Conservation (phyloP, 1,284 basidiomycete species). For the Ustilago hordei region DNA sequence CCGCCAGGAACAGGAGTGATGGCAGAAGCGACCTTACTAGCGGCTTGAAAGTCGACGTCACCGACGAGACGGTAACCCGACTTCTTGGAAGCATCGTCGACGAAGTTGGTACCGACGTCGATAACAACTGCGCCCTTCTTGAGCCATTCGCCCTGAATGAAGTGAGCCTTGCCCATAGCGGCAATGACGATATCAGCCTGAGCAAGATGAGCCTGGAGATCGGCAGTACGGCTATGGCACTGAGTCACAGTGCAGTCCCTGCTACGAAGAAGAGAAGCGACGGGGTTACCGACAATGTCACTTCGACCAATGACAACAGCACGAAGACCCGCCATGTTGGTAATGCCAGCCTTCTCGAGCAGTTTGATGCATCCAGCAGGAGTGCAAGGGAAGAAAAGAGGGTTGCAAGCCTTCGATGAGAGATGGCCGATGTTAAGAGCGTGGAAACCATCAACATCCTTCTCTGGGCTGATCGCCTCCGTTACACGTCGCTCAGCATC, state of each 20-base stretch:
- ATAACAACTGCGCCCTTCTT: slow-evolving; percentile 82
- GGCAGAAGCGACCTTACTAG: slow-evolving; percentile 80
- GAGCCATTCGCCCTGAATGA: slow-evolving; percentile 92
- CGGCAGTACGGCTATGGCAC: slow-evolving; percentile 89
- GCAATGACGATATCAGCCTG: slow-evolving; percentile 91
- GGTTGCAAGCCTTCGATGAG: slow-evolving; percentile 87
- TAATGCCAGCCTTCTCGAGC: slow-evolving; percentile 83
- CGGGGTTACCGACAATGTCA: slow-evolving; percentile 97
- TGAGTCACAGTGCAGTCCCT: slow-evolving; percentile 97
- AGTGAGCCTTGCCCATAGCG: slow-evolving; percentile 91
- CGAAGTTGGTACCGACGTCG: slow-evolving; percentile 92
- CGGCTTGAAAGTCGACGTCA: slow-evolving; percentile 89
- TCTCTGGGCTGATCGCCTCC: slow-evolving; percentile 91
- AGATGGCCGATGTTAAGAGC: slow-evolving; percentile 98
- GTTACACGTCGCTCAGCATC: slow-evolving; percentile 91
- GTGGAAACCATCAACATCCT: slow-evolving; percentile 99
- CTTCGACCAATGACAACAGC: slow-evolving; percentile 95
- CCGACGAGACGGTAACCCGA: slow-evolving; percentile 95
- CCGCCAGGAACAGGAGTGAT: slow-evolving; percentile 96
- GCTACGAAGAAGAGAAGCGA: slow-evolving; percentile 87
- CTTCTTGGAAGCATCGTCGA: slow-evolving; percentile 86
- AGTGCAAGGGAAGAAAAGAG: slow-evolving; percentile 94
- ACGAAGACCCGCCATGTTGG: slow-evolving; percentile 73
- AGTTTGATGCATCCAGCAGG: slow-evolving; percentile 92
- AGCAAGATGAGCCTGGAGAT: slow-evolving; percentile 79